These are phyloP conservation scores for Fusarium sp. DNA, from an alignment of 2,329 filamentous ascomycete species.

Conservation along the genomic window DNA sequence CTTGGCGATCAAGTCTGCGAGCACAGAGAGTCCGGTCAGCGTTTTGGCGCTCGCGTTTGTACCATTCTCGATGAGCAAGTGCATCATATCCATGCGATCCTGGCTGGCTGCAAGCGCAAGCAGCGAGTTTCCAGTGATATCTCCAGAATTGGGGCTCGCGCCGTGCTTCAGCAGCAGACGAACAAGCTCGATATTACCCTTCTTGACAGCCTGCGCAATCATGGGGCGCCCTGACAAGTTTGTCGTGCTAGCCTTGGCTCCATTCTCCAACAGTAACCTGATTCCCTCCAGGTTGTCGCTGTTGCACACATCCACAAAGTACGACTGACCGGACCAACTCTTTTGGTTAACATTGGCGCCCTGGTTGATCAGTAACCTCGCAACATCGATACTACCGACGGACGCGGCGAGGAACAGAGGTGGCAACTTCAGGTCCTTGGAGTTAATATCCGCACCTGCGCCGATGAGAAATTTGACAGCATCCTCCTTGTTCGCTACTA, in stretches of 20 bases:
- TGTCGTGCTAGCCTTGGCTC: conserved; percentile 50
- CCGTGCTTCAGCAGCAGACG: conserved; percentile 54
- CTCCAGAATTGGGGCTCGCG: conserved; percentile 52
- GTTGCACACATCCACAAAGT: conserved; percentile 51
- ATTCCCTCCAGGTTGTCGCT: conserved; percentile 48
- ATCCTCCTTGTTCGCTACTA: conserved; percentile 51
- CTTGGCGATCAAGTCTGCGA: conserved; percentile 53
- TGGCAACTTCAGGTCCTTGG: conserved; percentile 48
- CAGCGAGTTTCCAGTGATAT: conserved; percentile 51
- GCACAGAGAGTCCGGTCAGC: conserved; percentile 51
- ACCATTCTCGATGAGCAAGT: conserved; percentile 54
- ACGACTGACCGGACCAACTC: conserved; percentile 49
- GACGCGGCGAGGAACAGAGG: conserved; percentile 54
- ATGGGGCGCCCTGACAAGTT: conserved; percentile 47
- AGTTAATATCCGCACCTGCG: conserved; percentile 49
- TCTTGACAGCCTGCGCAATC: conserved; percentile 50
- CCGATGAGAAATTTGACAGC: conserved; percentile 54
- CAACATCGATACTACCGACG: conserved; percentile 48
- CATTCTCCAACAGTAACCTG: conserved; percentile 50
- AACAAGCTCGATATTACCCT: conserved; percentile 48
- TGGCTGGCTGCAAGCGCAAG: conserved; percentile 50
- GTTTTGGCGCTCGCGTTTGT: conserved; percentile 51
- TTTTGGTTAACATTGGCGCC: conserved; percentile 53
- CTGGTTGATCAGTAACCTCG: conserved; percentile 47
- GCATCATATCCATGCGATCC: conserved; percentile 50